Conservation (phyloP, 164 flowering plant species). For the Akebia trifoliata region DNA sequence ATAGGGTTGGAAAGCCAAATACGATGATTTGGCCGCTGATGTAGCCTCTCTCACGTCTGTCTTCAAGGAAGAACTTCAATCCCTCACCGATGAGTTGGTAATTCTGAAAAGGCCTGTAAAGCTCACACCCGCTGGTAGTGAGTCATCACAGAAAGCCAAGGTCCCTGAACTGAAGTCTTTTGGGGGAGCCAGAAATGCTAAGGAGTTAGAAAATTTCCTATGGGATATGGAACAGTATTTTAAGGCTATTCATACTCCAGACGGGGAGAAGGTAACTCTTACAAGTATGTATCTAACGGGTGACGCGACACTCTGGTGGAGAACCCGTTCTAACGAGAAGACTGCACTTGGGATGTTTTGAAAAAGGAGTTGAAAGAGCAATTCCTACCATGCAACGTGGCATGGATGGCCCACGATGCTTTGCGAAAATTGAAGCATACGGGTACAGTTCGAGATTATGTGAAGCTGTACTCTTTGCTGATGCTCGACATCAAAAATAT, state of each 20-base stretch:
- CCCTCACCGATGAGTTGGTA: too few species aligned
- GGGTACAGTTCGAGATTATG: neutral
- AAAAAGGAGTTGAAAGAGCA: neutral
- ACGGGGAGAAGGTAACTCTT: neutral
- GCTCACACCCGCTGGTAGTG: too few species aligned
- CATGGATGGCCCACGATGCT: neutral
- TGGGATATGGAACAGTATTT: neutral
- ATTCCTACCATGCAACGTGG: neutral
- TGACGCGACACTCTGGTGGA: slow-evolving; percentile 3
- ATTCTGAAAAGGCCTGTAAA: too few species aligned
- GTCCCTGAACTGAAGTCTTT: neutral
- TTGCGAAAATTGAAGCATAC: neutral
- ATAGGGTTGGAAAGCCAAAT: too few species aligned
- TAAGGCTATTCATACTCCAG: neutral
- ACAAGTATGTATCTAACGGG: neutral
- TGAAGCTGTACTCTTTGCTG: neutral
- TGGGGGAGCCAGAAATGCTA: neutral
- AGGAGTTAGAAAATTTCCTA: neutral
- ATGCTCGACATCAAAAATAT: neutral
- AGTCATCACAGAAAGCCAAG: too few species aligned
- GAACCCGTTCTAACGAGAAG: neutral
- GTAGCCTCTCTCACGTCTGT: too few species aligned
- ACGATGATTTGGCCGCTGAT: too few species aligned
- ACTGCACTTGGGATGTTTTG: neutral
- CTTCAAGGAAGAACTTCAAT: too few species aligned